These are phyloP conservation scores for Phaeosphaeria sp. DNA, from an alignment of 2,329 filamentous ascomycete species.

Conservation along the genomic window DNA sequence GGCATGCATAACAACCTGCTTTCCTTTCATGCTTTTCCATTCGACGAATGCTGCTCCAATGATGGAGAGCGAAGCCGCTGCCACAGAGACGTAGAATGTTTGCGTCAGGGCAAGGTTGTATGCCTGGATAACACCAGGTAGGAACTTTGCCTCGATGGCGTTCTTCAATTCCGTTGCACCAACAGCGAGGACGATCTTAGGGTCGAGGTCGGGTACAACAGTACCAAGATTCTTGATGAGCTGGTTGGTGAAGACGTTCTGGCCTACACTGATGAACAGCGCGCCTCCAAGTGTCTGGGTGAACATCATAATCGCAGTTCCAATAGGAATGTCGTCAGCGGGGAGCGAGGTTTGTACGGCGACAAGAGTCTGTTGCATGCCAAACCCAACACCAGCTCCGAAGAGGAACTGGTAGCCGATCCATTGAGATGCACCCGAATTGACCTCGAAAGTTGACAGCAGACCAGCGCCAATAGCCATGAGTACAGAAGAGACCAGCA, in stretches of 20 bases:
- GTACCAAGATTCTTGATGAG: constrained; percentile 51
- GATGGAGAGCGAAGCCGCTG: constrained; percentile 60
- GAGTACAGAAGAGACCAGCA: constrained; percentile 50
- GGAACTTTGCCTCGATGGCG: constrained; percentile 58
- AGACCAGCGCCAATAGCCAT: constrained; percentile 56
- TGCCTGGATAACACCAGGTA: constrained; percentile 63
- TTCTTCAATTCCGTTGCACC: constrained; percentile 66
- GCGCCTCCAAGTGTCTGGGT: constrained; percentile 56
- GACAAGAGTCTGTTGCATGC: constrained; percentile 57
- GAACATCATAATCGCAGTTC: constrained; percentile 58
- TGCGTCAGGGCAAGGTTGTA: constrained; percentile 68
- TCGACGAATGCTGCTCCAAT: constrained; percentile 64
- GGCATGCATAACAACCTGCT: constrained; percentile 50
- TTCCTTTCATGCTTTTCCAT: constrained; percentile 72
- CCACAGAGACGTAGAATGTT: constrained; percentile 67
- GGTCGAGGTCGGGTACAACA: constrained; percentile 50
- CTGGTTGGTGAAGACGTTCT: constrained; percentile 59
- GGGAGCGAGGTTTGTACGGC: constrained; percentile 55
- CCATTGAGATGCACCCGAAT: constrained; percentile 47
- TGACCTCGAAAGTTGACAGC: constrained; percentile 50
- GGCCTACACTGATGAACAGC: constrained; percentile 57
- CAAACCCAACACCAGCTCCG: constrained; percentile 54
- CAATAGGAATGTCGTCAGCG: constrained; percentile 53
- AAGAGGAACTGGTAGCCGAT: constrained; percentile 51
- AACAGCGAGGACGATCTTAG: constrained; percentile 51